Evolutionary conservation across 768 basidiomycete species (phyloP), one percentile per base, ranked within the genome.

Genomic region (Bullera alba): DNA sequence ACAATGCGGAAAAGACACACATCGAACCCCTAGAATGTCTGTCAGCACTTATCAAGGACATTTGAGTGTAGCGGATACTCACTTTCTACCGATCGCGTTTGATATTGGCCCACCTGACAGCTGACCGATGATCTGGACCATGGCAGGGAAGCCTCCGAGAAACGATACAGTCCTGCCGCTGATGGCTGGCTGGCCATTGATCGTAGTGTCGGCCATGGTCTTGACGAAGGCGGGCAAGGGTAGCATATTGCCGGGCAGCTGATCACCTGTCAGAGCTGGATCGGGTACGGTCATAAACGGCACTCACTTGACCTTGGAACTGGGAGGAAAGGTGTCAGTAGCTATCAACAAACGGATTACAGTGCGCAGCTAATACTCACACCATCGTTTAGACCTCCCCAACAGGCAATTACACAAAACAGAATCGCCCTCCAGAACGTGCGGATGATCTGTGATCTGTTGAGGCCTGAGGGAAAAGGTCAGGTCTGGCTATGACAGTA

Each of bases 191-290:
- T 10, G 15, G 10, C 43, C 43, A 26, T 45, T 23, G 2, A 45
- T 28, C 10, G 23, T 23, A 3, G 43, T 45, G 21, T 45, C 28
- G 43, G 43, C 43, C 43, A 45, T 45, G 25, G 43, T 45, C 25
- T 14, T 28, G 12, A 45, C 43, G 5, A 45, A 45, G 25, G 21
- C 43, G 14, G 43, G 43, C 2, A 45, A 16, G 15, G 43, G 43
- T 14, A 45, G 14, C 15, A 45, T 28, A 26, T 45, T 45, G 12
- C 43, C 43, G 3, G 43, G 43, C 15, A 45, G 25, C 28, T 45
- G 19, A 10, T 14, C 10, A 34, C 32, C 17, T 22, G 25, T 42
- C 6, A 6, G 5, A 26, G 5, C 4, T 23, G 23, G 3, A 26
- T 19, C 5, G 3, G 41, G 19, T 19, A 42, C 16, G 19, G 6